Base-by-base conservation (phyloP, 768 basidiomycete species). In the Boletus rubescentipes region DNA sequence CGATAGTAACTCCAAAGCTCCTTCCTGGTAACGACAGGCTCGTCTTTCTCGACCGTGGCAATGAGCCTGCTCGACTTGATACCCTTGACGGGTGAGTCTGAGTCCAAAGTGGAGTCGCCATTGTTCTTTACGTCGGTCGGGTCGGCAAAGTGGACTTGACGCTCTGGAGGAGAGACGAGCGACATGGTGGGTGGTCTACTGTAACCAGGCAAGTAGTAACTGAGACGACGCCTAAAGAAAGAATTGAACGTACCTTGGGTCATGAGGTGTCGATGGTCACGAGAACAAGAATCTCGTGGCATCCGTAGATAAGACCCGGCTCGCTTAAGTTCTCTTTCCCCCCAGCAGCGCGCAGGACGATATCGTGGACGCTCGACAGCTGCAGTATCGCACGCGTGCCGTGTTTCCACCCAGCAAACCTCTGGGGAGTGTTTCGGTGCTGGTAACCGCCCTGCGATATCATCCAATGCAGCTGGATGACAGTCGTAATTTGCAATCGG, bases 1-100 rank as follows among this genome's bases (percentile, higher is more conserved):
- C 88, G 57, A 66, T 91, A 91, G 63, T 91, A 92, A 49, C 82
- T 83, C 90, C 89, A 92, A 8, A 92, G 72, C 64, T 92, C 90
- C 63, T 68, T 79, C 45, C 84, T 76, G 16, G 85, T 89, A 5
- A 91, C 89, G 9, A 86, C 65, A 0, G 89, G 89, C 50, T 87
- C 89, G 39, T 84, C 71, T 56, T 75, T 72, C 40, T 55, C 66
- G 36, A 79, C 72, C 0, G 74, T 68, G 0, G 76, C 76, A 2
- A 80, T 67, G 44, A 77, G 75, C 12, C 64, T 52, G 23, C 58
- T 48, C 16, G 62, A 55, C 35, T 66, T 61, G 45, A 50, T 15
- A 0, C 2, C 42, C 37, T 60, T 49, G 6, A n/a, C 37, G 12
- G 53, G 51, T 23, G 63, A 34, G 36, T 53, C 57, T 23, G 63